Conservation (phyloP, 192 early-diverging fungal species). For the Dispira parvispora region DNA sequence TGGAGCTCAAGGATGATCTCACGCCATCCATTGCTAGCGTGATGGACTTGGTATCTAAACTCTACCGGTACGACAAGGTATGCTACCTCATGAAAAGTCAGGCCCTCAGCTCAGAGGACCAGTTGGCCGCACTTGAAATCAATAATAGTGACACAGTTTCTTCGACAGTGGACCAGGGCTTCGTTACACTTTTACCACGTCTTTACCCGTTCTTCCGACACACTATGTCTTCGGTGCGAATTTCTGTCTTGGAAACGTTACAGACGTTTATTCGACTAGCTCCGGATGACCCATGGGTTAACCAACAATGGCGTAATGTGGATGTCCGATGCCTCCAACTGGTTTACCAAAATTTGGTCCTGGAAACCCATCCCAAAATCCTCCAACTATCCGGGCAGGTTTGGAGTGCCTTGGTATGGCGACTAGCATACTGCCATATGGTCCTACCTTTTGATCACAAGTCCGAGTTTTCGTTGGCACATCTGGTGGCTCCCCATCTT, state of each 20-base stretch:
- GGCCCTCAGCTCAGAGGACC: background rate
- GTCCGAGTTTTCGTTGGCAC: background rate
- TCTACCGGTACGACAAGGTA: slow-evolving; percentile 35
- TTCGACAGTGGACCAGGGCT: slow-evolving; percentile 5
- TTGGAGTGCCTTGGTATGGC: slow-evolving; percentile 43
- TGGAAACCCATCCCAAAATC: slow-evolving; percentile 49
- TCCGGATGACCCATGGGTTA: slow-evolving; percentile 22
- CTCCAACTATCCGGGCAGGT: slow-evolving; percentile 37
- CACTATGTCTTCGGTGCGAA: slow-evolving; percentile 66
- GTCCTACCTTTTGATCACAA: background rate
- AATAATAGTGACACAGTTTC: background rate
- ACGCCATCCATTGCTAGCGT: slow-evolving; percentile 80
- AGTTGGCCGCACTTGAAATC: too few relatives aligned
- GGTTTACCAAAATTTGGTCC: slow-evolving; percentile 80
- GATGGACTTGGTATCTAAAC: slow-evolving; percentile 78
- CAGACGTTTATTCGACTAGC: slow-evolving; percentile 36
- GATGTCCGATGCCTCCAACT: slow-evolving; percentile 55
- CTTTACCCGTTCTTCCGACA: slow-evolving; percentile 94
- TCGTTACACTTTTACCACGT: slow-evolving; percentile 56
- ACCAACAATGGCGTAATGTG: slow-evolving; percentile 22
- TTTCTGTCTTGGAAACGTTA: slow-evolving; percentile 66
- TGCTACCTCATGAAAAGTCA: slow-evolving; percentile 15
- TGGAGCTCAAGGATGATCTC: slow-evolving; percentile 78
- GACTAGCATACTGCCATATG: background rate
- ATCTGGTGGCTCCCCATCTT: slow-evolving; percentile 19